Evolutionary conservation across 768 basidiomycete genomes (phyloP).

Genomic region (Hericium coralloides): DNA sequence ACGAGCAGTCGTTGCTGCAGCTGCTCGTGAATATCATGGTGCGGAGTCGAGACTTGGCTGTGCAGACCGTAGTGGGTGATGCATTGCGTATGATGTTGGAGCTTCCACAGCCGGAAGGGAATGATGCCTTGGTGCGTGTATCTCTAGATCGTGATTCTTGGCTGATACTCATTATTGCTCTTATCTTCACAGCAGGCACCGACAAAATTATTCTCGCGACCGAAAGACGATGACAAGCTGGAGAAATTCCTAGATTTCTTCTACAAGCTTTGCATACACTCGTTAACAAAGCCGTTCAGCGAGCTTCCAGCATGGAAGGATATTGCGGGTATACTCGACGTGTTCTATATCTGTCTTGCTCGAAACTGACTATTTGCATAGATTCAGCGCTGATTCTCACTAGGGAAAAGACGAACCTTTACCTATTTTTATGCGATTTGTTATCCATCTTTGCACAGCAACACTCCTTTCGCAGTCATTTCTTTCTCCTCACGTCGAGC

Average conservation of each 20-base stretch:
- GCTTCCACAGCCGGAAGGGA: conserved; percentile 37
- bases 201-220: conserved; percentile 39
- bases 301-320: conserved; percentile 64
- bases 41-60: conserved; percentile 72
- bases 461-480: conserved; percentile 88
- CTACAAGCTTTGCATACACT: conserved; percentile 74
- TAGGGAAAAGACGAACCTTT: conserved; percentile 74
- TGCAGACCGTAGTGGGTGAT: conserved; percentile 89
- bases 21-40: conserved; percentile 72
- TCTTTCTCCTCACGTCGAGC: conserved; percentile 76
- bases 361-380: conserved; percentile 17
- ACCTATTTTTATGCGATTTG: conserved; percentile 85
- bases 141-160: background rate
- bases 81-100: conserved; percentile 79
- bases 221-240: conserved; percentile 75
- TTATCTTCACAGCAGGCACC: conserved; percentile 3
- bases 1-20: conserved; percentile 65
- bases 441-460: conserved; percentile 82
- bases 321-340: conserved; percentile 30
- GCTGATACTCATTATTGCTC: background rate
- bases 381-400: conserved; percentile 47
- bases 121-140: conserved; percentile 13
- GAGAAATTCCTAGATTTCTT: conserved; percentile 92
- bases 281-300: conserved; percentile 72
- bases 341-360: conserved; percentile 13